phyloP scores from a whole-genome alignment of 306 rosid genomes.

The Begonia fuchsioides region DNA sequence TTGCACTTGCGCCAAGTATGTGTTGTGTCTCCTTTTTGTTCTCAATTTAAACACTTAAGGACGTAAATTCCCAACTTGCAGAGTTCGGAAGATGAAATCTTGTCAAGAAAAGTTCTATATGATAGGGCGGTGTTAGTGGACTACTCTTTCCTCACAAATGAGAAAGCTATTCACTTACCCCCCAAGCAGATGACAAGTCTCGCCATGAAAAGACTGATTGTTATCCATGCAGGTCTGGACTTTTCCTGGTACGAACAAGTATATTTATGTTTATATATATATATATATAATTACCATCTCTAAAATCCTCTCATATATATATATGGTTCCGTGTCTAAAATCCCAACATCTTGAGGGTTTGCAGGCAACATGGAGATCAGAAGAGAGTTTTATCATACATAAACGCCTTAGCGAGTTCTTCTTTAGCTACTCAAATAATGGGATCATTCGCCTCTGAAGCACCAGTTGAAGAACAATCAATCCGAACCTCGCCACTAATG shows the following conservation, averaged over 20 bases:
- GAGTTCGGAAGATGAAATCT: conserved; percentile 48
- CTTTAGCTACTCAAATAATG: conserved; percentile 29
- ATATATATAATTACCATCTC: no score
- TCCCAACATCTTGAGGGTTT: conserved; percentile 10
- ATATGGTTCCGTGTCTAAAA: conserved; percentile 6
- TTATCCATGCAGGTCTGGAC: conserved; percentile 41
- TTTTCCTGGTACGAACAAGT: conserved; percentile 35
- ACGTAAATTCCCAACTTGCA: conserved; percentile 18
- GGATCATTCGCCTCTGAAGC: conserved; percentile 30
- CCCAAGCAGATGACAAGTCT: conserved; percentile 20
- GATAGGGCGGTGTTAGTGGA: conserved; percentile 65
- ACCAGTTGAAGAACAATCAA: conserved; percentile 21
- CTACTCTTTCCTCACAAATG: conserved; percentile 39
- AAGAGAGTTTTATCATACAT: conserved; percentile 39
- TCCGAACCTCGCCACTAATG: conserved; percentile 37
- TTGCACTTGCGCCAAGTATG: no score
- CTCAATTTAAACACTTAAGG: conserved; percentile 2
- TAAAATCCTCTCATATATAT: no score
- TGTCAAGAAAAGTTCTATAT: conserved; percentile 45
- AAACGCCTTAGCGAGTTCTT: conserved; percentile 48
- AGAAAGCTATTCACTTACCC: conserved; percentile 13
- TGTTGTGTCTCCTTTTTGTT: no score
- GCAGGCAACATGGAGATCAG: conserved; percentile 57
- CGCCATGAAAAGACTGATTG: conserved; percentile 46
- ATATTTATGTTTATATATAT: background rate